Base-by-base conservation (phyloP, 2,329 filamentous ascomycete genomes). In the Phialophora macrospora region DNA sequence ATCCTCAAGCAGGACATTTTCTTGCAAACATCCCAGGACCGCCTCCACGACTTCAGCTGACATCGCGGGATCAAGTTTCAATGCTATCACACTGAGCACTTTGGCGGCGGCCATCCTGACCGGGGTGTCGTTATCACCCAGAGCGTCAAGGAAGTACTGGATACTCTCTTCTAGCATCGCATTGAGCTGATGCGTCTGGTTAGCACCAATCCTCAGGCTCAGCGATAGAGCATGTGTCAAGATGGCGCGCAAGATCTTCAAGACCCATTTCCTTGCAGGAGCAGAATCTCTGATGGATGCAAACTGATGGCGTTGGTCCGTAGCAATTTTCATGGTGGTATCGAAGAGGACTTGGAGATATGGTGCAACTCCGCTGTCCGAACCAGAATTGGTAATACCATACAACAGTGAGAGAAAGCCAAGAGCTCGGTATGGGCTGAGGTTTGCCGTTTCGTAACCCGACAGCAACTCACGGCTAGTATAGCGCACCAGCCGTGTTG, bases 21-120 rank as follows among this genome's bases (percentile, higher is more conserved):
- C 87, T 55, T 85, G 82, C 68, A 89, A 80, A 12, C 82, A 84
- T 11, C 90, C 90, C 32, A 97, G 83, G 11, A 98, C 89, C 0
- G 91, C 93, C 66, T 96, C 91, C 12, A 97, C 88, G 11, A 99
- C 90, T 74, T 98, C 90, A 1, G 86, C 85, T 0, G 91, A 92
- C 89, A 97, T 93, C 24, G 90, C 89, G 0, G 86, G 78, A 52
- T 93, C 87, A 7, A 99, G 80, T 70, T 90, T 93, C 58, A 96
- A 81, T 0, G 93, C 90, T 70, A 98, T 88, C 60, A 96, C 85
- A 77, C 93, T 96, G 52, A 98, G 85, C 3, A 93, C 91, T 79
- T 99, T 99, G 76, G 93, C 97, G 22, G 94, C 92, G 34, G 94
- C 90, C 72, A 97, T 87, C 44, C 95, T 85, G 12, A 99, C 93